phyloP scores from a whole-genome alignment of 108 stramenopile species.

The Phaeodactylum tricornutum region DNA sequence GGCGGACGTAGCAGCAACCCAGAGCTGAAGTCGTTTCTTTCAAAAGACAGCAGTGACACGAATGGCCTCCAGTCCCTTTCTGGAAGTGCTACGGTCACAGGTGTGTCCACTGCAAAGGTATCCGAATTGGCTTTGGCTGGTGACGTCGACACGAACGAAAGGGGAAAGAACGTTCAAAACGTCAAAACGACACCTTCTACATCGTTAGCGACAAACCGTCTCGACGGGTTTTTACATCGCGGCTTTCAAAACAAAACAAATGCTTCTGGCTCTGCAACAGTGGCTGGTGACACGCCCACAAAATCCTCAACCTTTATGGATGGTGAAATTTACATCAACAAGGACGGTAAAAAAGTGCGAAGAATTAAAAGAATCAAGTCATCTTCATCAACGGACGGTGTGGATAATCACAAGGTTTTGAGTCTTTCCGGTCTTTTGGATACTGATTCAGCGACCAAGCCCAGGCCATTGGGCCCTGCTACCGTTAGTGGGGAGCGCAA shows the following conservation, averaged over 20 bases:
- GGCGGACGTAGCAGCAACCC: too few relatives aligned
- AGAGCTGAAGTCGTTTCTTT: not conserved
- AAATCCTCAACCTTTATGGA: constrained; percentile 9
- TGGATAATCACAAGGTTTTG: not conserved
- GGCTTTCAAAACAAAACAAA: too few relatives aligned
- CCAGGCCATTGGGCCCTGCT: not conserved
- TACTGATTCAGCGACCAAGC: constrained; percentile 3
- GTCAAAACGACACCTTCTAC: constrained; percentile 17
- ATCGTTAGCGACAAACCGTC: too few relatives aligned
- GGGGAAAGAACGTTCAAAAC: constrained; percentile 38
- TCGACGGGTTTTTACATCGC: too few relatives aligned
- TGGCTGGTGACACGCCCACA: constrained; percentile 12
- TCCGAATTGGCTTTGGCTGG: too few relatives aligned
- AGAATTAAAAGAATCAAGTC: constrained; percentile 11
- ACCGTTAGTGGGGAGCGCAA: not conserved
- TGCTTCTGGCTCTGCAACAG: constrained; percentile 30
- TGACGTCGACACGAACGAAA: too few relatives aligned
- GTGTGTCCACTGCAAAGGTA: too few relatives aligned
- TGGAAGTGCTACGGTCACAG: constrained; percentile 26
- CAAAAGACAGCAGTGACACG: not conserved
- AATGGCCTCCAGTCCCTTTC: not conserved
- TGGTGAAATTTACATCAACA: constrained; percentile 36
- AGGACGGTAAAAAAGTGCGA: constrained; percentile 40
- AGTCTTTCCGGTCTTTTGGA: not conserved
- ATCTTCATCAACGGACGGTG: not conserved